phyloP scores from a whole-genome alignment of 495 filamentous ascomycete genomes.

The Glarea lozoyensis region DNA sequence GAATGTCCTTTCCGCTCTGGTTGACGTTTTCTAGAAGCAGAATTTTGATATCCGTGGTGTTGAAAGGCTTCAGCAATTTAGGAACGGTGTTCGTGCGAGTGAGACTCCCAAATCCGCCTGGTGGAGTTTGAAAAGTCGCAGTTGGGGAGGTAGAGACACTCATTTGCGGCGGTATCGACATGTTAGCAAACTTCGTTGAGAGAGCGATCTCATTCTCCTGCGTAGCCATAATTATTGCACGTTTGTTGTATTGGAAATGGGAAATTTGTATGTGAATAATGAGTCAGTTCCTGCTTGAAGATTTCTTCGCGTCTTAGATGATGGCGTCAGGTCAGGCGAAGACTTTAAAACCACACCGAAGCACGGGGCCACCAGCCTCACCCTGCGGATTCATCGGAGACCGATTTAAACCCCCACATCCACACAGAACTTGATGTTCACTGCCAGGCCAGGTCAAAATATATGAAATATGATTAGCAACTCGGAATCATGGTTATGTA shows the following conservation, averaged over 20 bases:
- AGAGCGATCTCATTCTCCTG: conserved; percentile 31
- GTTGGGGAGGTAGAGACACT: conserved; percentile 54
- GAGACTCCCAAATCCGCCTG: conserved; percentile 36
- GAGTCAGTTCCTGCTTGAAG: conserved; percentile 2
- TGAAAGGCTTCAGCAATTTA: conserved; percentile 92
- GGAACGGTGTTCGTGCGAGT: conserved; percentile 23
- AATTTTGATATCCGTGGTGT: conserved; percentile 91
- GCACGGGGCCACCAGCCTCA: too few species aligned
- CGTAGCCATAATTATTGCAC: conserved; percentile 24
- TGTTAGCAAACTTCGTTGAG: conserved; percentile 11
- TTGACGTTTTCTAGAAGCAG: conserved; percentile 95
- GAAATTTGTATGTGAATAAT: conserved; percentile 1
- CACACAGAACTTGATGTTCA: too few species aligned
- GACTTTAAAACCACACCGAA: too few species aligned
- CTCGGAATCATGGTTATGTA: too few species aligned
- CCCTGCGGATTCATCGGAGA: too few species aligned
- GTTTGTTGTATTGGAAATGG: conserved; percentile 1
- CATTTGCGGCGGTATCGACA: conserved; percentile 30
- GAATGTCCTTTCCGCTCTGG: conserved; percentile 73
- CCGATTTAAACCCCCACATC: too few species aligned
- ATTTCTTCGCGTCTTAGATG: too few species aligned
- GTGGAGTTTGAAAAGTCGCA: conserved; percentile 55
- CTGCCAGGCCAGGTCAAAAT: too few species aligned
- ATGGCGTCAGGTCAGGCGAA: too few species aligned
- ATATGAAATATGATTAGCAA: too few species aligned